Conservation (phyloP, 257 asterid genomes). For the Buddleja alternifolia region DNA sequence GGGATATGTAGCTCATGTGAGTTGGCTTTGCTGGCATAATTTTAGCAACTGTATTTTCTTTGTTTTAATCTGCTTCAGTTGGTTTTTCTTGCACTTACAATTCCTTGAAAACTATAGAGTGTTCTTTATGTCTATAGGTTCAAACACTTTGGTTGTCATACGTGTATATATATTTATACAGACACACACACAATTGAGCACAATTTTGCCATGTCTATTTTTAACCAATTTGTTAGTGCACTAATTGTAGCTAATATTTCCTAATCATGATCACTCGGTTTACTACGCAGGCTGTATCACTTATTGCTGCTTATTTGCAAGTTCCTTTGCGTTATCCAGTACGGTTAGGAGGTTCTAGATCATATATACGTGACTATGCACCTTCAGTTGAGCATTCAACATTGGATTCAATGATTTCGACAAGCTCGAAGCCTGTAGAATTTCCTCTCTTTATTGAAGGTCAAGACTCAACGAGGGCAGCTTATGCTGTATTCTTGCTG, state of each 20-base stretch:
- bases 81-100: constrained; percentile 12
- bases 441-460: constrained; percentile 93
- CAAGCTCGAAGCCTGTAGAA: constrained; percentile 68
- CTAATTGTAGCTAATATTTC: constrained; percentile 23
- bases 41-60: constrained; percentile 21
- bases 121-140: constrained; percentile 16
- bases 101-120: constrained; percentile 1
- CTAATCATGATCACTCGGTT: constrained; percentile 30
- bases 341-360: constrained; percentile 91
- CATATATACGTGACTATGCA: constrained; percentile 83
- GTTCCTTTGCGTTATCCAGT: constrained; percentile 94
- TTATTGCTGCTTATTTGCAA: constrained; percentile 78
- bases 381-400: constrained; percentile 78
- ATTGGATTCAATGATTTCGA: constrained; percentile 44
- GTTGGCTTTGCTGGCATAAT: constrained; percentile 41
- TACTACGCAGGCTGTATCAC: constrained; percentile 77
- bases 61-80: constrained; percentile 18
- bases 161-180: too few relatives aligned
- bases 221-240: constrained; percentile 21
- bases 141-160: too few relatives aligned
- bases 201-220: too few relatives aligned
- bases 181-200: too few relatives aligned
- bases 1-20: constrained; percentile 93
- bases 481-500: constrained; percentile 93
- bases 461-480: constrained; percentile 98